These are phyloP conservation scores for Capsella rubella DNA, from an alignment of 441 rosid genomes.

Conservation along the genomic window DNA sequence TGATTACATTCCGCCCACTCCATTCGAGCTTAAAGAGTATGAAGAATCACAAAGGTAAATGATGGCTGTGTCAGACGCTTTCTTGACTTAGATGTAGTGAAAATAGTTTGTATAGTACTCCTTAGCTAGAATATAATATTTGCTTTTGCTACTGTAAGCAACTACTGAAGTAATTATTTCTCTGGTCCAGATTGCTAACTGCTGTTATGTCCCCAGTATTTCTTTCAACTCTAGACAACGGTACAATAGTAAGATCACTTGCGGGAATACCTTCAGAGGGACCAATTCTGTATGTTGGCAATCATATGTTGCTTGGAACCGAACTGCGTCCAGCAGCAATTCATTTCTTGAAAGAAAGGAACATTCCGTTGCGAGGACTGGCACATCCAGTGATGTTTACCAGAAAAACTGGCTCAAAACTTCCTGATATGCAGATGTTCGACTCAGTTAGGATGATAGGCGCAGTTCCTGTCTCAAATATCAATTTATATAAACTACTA, in stretches of 20 bases:
- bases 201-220: constrained; percentile 59
- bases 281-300: constrained; percentile 79
- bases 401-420: constrained; percentile 37
- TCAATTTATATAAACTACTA: constrained; percentile 59
- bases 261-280: constrained; percentile 86
- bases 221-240: constrained; percentile 79
- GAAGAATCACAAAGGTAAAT: constrained; percentile 39
- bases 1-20: constrained; percentile 69
- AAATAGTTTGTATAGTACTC: neutral
- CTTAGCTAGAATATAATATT: neutral
- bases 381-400: constrained; percentile 67
- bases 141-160: constrained; percentile 36
- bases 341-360: constrained; percentile 52
- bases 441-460: constrained; percentile 61
- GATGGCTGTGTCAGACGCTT: neutral
- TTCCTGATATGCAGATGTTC: constrained; percentile 42
- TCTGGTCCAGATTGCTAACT: constrained; percentile 52
- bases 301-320: constrained; percentile 78
- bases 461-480: constrained; percentile 64
- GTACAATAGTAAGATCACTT: constrained; percentile 72
- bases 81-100: neutral
- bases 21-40: constrained; percentile 57
- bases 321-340: constrained; percentile 58
- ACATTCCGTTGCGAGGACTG: constrained; percentile 63
- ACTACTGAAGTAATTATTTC: constrained; percentile 18